Evolutionary conservation across 208 protist genomes (phyloP).

Genomic region (Acanthamoeba sp.): DNA sequence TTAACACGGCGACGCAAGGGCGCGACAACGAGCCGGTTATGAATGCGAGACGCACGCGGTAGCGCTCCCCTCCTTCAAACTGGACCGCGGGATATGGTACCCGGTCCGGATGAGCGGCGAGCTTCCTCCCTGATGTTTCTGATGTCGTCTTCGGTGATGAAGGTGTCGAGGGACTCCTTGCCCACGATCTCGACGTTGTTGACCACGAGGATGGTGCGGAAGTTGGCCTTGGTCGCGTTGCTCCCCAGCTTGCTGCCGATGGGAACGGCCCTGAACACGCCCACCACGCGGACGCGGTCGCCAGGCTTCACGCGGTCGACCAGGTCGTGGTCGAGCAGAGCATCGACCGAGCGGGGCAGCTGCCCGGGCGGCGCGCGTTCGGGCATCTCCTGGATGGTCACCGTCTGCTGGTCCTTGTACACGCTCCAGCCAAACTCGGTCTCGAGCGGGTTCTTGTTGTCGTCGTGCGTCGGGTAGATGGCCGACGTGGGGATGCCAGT

Average conservation of each 20-base stretch:
- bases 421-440: conserved; percentile 98
- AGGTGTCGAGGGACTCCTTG: conserved; percentile 77
- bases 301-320: conserved; percentile 97
- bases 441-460: conserved; percentile 95
- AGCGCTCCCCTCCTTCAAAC: no score
- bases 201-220: conserved; percentile 94
- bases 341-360: conserved; percentile 97
- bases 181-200: conserved; percentile 91
- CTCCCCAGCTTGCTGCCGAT: conserved; percentile 39
- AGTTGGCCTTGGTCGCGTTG: conserved; percentile 41
- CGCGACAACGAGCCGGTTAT: background rate
- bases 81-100: no score
- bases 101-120: conserved; percentile 32
- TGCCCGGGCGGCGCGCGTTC: conserved; percentile 98
- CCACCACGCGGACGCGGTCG: conserved; percentile 95
- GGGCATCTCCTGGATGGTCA: conserved; percentile 98
- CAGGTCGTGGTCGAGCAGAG: conserved; percentile 98
- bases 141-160: conserved; percentile 78
- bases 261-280: conserved; percentile 94
- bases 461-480: conserved; percentile 94
- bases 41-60: background rate
- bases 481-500: conserved; percentile 90
- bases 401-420: conserved; percentile 97
- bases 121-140: conserved; percentile 79
- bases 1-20: no score